Percentiles rank a stretch among this genome's conserved stretches.
phyloP scores from a whole-genome alignment of 768 basidiomycete genomes.

The Lactifluus subvellereus region DNA sequence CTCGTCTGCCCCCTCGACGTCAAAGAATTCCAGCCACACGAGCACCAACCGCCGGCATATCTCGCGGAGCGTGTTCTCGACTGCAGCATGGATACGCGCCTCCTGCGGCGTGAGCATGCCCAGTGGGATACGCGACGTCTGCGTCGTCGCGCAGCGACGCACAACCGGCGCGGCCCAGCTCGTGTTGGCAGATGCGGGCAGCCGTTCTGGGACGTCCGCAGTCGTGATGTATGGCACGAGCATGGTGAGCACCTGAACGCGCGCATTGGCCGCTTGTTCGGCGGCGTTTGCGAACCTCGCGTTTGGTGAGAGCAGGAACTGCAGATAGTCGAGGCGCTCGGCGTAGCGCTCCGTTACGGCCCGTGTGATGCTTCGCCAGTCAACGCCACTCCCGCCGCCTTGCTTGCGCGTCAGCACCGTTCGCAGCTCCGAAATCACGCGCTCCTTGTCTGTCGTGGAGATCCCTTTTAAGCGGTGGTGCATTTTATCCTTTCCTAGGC shows the following conservation, averaged over 20 bases:
- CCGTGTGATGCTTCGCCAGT: constrained; percentile 38
- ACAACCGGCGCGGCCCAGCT: constrained; percentile 19
- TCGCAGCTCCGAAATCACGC: constrained; percentile 29
- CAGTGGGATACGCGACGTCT: constrained; percentile 13
- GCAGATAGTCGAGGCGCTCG: constrained; percentile 38
- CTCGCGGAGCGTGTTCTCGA: constrained; percentile 23
- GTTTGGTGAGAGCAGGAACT: constrained; percentile 32
- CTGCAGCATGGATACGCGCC: constrained; percentile 16
- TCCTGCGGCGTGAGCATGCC: constrained; percentile 21
- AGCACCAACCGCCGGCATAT: constrained; percentile 23
- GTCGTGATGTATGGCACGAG: constrained; percentile 30
- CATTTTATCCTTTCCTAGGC: constrained; percentile 33
- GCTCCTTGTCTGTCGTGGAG: constrained; percentile 27
- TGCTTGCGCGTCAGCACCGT: constrained; percentile 25
- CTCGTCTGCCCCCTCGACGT: constrained; percentile 15
- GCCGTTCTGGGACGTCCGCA: constrained; percentile 10
- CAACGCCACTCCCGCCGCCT: constrained; percentile 31
- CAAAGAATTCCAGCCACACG: constrained; percentile 21
- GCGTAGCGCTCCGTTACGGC: constrained; percentile 39
- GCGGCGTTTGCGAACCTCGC: constrained; percentile 2
- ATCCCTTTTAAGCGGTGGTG: constrained; percentile 36
- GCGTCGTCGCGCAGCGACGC: constrained; percentile 20
- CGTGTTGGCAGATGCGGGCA: neutral
- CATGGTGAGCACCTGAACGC: constrained; percentile 19
- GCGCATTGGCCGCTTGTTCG: neutral